Percentiles rank a stretch among this genome's conserved stretches.
Conservation (phyloP, 1,139 yeast genomes). For the Pichia cactophila region DNA sequence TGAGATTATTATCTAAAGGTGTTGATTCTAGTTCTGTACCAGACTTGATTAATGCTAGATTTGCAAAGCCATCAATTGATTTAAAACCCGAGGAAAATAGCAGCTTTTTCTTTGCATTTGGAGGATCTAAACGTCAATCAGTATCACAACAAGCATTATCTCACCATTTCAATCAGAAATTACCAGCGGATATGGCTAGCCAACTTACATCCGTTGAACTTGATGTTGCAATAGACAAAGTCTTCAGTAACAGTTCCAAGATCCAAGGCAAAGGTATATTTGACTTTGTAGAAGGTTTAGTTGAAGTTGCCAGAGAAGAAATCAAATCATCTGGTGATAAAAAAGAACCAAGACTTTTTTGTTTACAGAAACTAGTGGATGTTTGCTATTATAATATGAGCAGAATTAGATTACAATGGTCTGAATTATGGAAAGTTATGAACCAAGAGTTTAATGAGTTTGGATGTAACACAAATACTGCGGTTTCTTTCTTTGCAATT, state of each 20-base stretch:
- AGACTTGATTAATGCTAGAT: slow-evolving; percentile 70
- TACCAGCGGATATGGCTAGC: slow-evolving; percentile 49
- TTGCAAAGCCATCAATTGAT: slow-evolving; percentile 53
- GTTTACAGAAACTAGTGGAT: slow-evolving; percentile 91
- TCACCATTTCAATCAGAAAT: slow-evolving; percentile 42
- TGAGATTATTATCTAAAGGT: slow-evolving; percentile 84
- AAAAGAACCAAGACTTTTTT: slow-evolving; percentile 79
- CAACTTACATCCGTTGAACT: slow-evolving; percentile 67
- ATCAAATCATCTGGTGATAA: slow-evolving; percentile 82
- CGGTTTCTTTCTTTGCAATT: slow-evolving; percentile 81
- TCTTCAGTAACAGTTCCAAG: slow-evolving; percentile 75
- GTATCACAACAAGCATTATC: slow-evolving; percentile 42
- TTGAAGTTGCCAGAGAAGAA: slow-evolving; percentile 85
- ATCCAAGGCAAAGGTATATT: slow-evolving; percentile 80
- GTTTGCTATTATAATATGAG: slow-evolving; percentile 97
- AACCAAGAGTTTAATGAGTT: slow-evolving; percentile 83
- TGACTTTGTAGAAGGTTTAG: slow-evolving; percentile 77
- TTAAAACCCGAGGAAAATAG: slow-evolving; percentile 21
- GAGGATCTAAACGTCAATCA: slow-evolving; percentile 34
- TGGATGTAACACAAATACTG: slow-evolving; percentile 70
- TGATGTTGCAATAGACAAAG: slow-evolving; percentile 78
- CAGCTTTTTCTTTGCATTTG: slow-evolving; percentile 10
- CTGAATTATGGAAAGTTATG: slow-evolving; percentile 90
- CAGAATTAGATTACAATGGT: slow-evolving; percentile 94
- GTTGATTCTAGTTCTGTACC: slow-evolving; percentile 80